Conservation (phyloP, 2,329 filamentous ascomycete genomes). For the Verticillium longisporum region DNA sequence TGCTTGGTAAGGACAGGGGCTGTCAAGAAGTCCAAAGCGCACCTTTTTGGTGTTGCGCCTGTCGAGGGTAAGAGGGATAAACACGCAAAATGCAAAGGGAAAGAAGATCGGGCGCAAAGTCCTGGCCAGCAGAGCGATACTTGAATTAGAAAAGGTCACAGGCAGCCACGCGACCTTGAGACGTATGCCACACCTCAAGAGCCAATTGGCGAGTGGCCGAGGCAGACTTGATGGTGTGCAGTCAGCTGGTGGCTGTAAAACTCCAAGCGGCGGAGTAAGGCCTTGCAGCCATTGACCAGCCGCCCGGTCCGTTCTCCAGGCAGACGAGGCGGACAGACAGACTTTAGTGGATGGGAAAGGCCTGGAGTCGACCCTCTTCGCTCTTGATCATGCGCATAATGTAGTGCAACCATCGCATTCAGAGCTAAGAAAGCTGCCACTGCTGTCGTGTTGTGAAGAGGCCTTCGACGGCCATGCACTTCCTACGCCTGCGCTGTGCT, state of each 20-base stretch:
- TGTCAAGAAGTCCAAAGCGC: background rate
- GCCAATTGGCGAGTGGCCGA: constrained; percentile 6
- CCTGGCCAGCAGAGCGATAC: background rate
- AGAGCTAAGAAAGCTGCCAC: background rate
- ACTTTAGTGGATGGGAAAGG: background rate
- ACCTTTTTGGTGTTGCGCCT: background rate
- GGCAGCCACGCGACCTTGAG: constrained; percentile 9
- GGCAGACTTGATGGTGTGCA: constrained; percentile 9
- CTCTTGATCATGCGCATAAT: background rate
- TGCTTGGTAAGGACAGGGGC: background rate
- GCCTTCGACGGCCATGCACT: background rate
- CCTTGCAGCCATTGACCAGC: background rate
- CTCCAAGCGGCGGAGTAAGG: background rate
- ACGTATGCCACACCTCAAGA: background rate
- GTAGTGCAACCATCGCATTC: background rate
- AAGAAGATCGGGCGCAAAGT: constrained; percentile 15
- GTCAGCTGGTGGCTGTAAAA: background rate
- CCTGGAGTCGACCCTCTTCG: background rate
- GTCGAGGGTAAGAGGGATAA: background rate
- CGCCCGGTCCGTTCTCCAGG: background rate
- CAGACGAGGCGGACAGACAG: background rate
- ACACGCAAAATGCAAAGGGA: background rate
- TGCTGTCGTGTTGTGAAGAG: background rate
- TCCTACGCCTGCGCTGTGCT: background rate
- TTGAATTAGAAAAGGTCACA: constrained; percentile 4